Conservation (phyloP, 139 green algal genomes). For the Picochlorum sp. region DNA sequence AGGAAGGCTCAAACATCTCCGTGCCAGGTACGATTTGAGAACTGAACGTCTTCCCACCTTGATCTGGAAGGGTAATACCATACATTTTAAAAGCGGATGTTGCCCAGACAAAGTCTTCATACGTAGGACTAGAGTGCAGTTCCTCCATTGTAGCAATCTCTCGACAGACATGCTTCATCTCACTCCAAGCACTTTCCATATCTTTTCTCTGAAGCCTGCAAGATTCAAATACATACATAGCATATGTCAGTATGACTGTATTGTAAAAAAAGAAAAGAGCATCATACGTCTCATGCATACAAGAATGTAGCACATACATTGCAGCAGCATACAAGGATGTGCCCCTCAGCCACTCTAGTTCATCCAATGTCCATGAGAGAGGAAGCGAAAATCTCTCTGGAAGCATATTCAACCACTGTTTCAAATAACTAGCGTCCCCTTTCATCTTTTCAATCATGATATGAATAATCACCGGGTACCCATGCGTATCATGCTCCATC, state of each 20-base stretch:
- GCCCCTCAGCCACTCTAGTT: constrained; percentile 58
- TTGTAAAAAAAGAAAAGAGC: too few relatives aligned
- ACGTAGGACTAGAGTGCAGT: constrained; percentile 19
- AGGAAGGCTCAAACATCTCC: background rate
- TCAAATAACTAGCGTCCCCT: background rate
- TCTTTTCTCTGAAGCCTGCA: constrained; percentile 2
- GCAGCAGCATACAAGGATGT: constrained; percentile 55
- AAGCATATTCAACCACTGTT: constrained; percentile 34
- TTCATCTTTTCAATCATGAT: constrained; percentile 48
- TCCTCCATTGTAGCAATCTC: constrained; percentile 19
- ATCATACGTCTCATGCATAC: too few relatives aligned
- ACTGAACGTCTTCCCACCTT: background rate
- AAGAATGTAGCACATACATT: constrained; percentile 6
- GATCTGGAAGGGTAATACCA: background rate
- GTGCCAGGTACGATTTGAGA: background rate
- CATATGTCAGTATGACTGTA: too few relatives aligned
- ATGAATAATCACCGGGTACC: constrained; percentile 44
- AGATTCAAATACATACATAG: constrained; percentile 11
- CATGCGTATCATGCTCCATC: constrained; percentile 21
- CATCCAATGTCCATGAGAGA: constrained; percentile 27
- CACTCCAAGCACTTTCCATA: constrained; percentile 16
- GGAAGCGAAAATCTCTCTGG: constrained; percentile 40
- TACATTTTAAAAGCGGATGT: constrained; percentile 36
- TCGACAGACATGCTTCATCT: constrained; percentile 27
- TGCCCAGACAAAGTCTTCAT: constrained; percentile 68